phyloP scores from a whole-genome alignment of 805 yeast genomes.

The Scheffersomyces coipomensis region DNA sequence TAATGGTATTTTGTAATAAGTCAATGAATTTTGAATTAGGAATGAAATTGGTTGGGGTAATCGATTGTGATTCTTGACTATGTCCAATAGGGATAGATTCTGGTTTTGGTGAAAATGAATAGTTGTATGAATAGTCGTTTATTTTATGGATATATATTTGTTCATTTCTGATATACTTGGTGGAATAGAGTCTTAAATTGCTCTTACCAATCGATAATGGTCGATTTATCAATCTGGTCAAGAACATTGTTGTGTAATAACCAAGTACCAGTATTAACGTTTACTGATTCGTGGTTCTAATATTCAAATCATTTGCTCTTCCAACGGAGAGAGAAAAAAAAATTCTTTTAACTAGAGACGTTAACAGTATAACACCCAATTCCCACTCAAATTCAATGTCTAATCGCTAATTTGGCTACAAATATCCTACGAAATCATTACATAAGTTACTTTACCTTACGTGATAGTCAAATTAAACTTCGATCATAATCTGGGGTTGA shows the following conservation, averaged over 20 bases:
- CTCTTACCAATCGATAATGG: neutral
- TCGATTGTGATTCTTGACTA: constrained; percentile 3
- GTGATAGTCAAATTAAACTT: neutral
- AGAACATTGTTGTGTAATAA: neutral
- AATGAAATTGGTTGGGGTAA: constrained; percentile 19
- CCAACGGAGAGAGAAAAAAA: too few species aligned
- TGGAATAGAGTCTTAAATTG: neutral
- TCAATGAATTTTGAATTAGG: constrained; percentile 25
- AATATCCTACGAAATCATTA: neutral
- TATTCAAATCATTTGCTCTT: too few species aligned
- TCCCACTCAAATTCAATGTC: too few species aligned
- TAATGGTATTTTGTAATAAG: constrained; percentile 23
- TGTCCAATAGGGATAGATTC: constrained; percentile 22
- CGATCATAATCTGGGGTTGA: too few species aligned
- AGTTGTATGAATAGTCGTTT: constrained; percentile 7
- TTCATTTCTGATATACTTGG: constrained; percentile 12
- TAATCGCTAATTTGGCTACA: too few species aligned
- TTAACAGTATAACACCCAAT: too few species aligned
- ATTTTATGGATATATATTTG: constrained; percentile 18
- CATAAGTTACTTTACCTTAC: neutral
- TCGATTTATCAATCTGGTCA: neutral
- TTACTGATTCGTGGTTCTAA: too few species aligned
- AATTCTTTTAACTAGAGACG: too few species aligned
- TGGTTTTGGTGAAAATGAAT: constrained; percentile 20
- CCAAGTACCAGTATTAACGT: too few species aligned